Evolutionary conservation across 345 rosid genomes (phyloP).

Genomic region (Microthlaspi erraticum): DNA sequence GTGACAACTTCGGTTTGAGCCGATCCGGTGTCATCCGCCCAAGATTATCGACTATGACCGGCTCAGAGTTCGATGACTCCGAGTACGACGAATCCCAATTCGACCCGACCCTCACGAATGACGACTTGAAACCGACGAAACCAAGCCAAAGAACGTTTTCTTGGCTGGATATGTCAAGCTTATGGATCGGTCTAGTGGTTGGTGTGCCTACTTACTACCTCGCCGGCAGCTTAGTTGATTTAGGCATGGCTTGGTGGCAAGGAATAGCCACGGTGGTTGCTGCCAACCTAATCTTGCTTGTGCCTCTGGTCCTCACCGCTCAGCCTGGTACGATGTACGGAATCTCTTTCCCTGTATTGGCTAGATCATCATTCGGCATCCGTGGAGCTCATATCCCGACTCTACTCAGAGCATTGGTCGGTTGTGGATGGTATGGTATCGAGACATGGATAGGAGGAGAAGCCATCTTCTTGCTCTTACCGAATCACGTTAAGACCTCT

Average conservation of each 20-base stretch:
- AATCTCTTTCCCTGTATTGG: slow-evolving; percentile 84
- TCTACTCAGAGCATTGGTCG: slow-evolving; percentile 82
- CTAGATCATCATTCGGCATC: slow-evolving; percentile 84
- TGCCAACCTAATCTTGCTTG: slow-evolving; percentile 72
- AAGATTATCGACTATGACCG: slow-evolving; percentile 40
- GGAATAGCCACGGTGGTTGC: slow-evolving; percentile 84
- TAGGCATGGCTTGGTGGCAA: slow-evolving; percentile 99
- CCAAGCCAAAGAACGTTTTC: slow-evolving; percentile 65
- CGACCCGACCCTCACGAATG: slow-evolving; percentile 75
- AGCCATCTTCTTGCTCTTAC: slow-evolving; percentile 85
- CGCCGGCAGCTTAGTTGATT: slow-evolving; percentile 87
- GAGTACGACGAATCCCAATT: slow-evolving; percentile 43
- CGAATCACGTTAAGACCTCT: slow-evolving; percentile 54
- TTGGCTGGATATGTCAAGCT: slow-evolving; percentile 84
- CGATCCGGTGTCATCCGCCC: slow-evolving; percentile 40
- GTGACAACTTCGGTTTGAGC: slow-evolving; percentile 9
- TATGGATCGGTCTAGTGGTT: slow-evolving; percentile 96
- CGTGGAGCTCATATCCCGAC: slow-evolving; percentile 88
- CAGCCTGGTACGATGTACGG: slow-evolving; percentile 87
- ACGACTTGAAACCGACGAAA: slow-evolving; percentile 80
- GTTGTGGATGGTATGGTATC: slow-evolving; percentile 98
- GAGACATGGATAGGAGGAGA: slow-evolving; percentile 99
- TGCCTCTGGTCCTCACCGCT: slow-evolving; percentile 79
- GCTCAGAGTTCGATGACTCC: slow-evolving; percentile 36
- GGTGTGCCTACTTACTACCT: slow-evolving; percentile 93